phyloP scores from a whole-genome alignment of 2,329 filamentous ascomycete species.

The Ophiostoma montium region DNA sequence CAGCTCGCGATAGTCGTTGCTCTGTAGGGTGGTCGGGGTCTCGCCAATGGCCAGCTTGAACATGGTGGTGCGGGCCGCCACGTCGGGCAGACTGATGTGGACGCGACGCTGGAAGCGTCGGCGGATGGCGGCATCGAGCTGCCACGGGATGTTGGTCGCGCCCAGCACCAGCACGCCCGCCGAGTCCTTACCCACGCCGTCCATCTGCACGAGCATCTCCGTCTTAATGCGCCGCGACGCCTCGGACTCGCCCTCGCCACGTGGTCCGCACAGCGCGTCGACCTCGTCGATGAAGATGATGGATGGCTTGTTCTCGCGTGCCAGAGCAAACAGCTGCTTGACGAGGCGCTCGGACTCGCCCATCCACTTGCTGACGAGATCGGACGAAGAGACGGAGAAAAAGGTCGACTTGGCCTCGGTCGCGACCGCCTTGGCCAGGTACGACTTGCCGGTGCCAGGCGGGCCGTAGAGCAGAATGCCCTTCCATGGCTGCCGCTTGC shows the following conservation, averaged over 20 bases:
- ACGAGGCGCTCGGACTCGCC: slow-evolving; percentile 97
- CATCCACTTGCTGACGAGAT: slow-evolving; percentile 99
- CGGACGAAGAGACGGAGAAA: slow-evolving; percentile 95
- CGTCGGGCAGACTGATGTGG: slow-evolving; percentile 84
- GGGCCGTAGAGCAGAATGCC: slow-evolving; percentile 93
- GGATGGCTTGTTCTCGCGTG: slow-evolving; percentile 90
- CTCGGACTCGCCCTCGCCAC: slow-evolving; percentile 91
- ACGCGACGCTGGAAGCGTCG: slow-evolving; percentile 92
- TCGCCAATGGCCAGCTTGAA: slow-evolving; percentile 90
- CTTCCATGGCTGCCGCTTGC: slow-evolving; percentile 96
- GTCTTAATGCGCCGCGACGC: slow-evolving; percentile 97
- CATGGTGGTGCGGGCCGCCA: slow-evolving; percentile 79
- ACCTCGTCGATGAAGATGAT: slow-evolving; percentile 48
- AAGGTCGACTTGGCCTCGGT: slow-evolving; percentile 99
- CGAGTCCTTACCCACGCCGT: slow-evolving; percentile 91
- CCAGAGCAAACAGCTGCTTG: slow-evolving; percentile 95
- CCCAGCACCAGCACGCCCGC: slow-evolving; percentile 88
- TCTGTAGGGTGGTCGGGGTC: slow-evolving; percentile 72
- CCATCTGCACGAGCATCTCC: slow-evolving; percentile 96
- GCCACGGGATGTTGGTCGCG: slow-evolving; percentile 97
- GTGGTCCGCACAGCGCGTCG: slow-evolving; percentile 85
- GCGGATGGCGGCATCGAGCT: slow-evolving; percentile 89
- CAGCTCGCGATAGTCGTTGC: slow-evolving; percentile 65
- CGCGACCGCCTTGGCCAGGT: slow-evolving; percentile 90
- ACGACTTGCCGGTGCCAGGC: slow-evolving; percentile 94